These are phyloP conservation scores for Myxozyma neglecta DNA, from an alignment of 805 yeast genomes.

Conservation along the genomic window DNA sequence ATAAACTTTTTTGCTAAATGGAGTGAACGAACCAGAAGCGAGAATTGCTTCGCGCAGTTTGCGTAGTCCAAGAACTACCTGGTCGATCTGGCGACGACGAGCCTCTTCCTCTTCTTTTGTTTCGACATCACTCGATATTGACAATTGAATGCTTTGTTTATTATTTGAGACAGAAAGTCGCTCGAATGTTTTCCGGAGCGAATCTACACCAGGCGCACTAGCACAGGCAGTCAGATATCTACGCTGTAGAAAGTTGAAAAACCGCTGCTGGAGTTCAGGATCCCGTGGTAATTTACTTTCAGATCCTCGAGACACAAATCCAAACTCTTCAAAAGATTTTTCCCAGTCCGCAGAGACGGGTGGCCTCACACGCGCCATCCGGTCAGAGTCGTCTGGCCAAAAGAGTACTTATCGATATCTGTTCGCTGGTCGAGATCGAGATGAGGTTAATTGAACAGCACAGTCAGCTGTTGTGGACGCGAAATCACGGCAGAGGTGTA, in stretches of 20 bases:
- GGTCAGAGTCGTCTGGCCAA: not conserved
- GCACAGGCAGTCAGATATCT: conserved; percentile 20
- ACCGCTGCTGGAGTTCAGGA: conserved; percentile 18
- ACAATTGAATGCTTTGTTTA: not conserved
- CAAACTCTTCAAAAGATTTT: conserved; percentile 19
- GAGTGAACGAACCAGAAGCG: conserved; percentile 36
- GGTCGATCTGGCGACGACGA: conserved; percentile 7
- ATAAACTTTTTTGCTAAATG: conserved; percentile 49
- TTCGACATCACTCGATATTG: not conserved
- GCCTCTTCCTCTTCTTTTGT: conserved; percentile 8
- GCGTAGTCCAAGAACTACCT: conserved; percentile 23
- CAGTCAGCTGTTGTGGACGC: not conserved
- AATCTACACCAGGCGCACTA: conserved; percentile 13
- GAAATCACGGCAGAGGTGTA: not conserved
- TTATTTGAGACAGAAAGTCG: conserved; percentile 2
- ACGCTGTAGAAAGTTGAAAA: conserved; percentile 24
- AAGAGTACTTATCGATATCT: not conserved
- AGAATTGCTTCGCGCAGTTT: conserved; percentile 59
- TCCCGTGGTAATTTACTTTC: conserved; percentile 22
- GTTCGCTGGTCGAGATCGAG: not conserved
- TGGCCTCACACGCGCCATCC: not conserved
- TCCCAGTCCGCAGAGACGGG: not conserved
- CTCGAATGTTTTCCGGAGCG: conserved; percentile 18
- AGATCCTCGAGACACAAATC: conserved; percentile 28
- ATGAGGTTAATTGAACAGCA: not conserved